Evolutionary conservation across 257 asterid genomes (phyloP).

Genomic region (Solanum sitiens): DNA sequence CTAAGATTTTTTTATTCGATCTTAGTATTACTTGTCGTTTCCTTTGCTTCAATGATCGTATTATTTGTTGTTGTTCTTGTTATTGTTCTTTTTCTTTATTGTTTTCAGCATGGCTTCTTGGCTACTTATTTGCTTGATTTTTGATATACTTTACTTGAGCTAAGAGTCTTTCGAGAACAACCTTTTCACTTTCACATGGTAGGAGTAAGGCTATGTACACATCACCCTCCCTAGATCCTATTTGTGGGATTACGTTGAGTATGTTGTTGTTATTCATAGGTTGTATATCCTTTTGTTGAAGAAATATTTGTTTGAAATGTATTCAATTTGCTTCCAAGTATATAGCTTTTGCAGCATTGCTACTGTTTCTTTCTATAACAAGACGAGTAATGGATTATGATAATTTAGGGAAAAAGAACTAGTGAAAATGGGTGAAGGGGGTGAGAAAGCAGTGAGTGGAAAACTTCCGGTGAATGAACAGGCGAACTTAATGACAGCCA

Average conservation of each 20-base stretch:
- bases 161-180: background rate
- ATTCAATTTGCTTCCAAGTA: background rate
- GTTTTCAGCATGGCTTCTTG: background rate
- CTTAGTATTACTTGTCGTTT: background rate
- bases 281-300: background rate
- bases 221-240: background rate
- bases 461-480: slow-evolving; percentile 1
- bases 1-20: background rate
- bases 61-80: background rate
- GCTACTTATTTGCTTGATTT: background rate
- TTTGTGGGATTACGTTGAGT: background rate
- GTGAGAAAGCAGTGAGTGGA: slow-evolving; percentile 5
- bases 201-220: background rate
- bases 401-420: background rate
- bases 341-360: background rate
- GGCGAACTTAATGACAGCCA: slow-evolving; percentile 29
- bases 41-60: background rate
- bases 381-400: background rate
- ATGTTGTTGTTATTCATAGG: background rate
- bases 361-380: background rate
- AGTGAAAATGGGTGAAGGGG: slow-evolving; percentile 2
- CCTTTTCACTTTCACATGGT: background rate
- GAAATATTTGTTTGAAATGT: background rate
- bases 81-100: background rate
- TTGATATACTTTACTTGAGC: background rate